Conservation (phyloP, 148 eudicot genomes). For the Rhododendron mucronatum region DNA sequence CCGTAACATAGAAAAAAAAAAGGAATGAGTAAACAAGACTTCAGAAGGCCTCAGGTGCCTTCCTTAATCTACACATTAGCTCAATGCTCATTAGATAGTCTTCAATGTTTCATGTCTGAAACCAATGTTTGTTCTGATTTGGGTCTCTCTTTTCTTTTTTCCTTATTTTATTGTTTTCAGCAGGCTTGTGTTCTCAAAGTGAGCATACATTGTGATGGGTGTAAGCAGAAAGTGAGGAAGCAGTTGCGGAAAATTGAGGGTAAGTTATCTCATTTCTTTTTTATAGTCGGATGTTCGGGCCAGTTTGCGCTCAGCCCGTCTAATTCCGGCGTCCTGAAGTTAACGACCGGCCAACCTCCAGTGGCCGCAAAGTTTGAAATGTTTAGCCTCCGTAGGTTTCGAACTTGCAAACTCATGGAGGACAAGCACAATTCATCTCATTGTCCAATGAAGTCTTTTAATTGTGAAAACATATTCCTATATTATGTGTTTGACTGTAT, state of each 20-base stretch:
- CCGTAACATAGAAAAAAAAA: background rate
- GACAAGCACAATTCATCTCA: background rate
- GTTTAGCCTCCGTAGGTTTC: too few relatives aligned
- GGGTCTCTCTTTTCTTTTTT: background rate
- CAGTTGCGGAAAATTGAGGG: constrained; percentile 74
- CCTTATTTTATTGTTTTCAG: background rate
- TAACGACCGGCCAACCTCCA: too few relatives aligned
- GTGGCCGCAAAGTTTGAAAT: too few relatives aligned
- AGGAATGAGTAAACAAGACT: constrained; percentile 32
- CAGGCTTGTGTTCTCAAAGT: constrained; percentile 80
- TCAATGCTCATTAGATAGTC: background rate
- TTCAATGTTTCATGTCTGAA: background rate
- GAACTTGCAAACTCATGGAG: background rate
- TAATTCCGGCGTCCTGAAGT: too few relatives aligned
- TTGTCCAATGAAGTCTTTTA: background rate
- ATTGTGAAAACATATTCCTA: too few relatives aligned
- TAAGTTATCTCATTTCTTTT: constrained; percentile 2
- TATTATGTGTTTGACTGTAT: background rate
- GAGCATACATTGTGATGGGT: constrained; percentile 87
- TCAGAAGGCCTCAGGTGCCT: constrained; percentile 31
- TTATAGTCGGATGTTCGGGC: too few relatives aligned
- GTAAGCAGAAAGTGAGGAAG: constrained; percentile 72
- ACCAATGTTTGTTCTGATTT: background rate
- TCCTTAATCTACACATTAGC: background rate
- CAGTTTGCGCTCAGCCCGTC: too few relatives aligned